Percentiles rank a stretch among this genome's conserved stretches.
Evolutionary conservation across 78 protist species (phyloP).

Genomic region (Pigoraptor vietnamica): DNA sequence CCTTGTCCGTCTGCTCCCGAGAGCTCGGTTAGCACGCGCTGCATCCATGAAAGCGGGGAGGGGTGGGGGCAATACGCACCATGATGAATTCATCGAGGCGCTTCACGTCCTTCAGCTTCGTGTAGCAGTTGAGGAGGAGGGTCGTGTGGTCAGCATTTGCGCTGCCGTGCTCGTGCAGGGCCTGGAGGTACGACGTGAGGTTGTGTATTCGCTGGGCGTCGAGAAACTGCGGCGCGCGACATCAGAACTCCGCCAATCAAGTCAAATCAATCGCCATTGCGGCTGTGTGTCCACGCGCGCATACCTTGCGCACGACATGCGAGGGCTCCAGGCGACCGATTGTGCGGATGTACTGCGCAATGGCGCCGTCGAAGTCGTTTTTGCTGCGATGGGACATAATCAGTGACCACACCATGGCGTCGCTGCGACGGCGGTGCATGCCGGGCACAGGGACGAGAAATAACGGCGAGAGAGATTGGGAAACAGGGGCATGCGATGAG

Average conservation of each 20-base stretch:
- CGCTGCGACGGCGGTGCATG: neutral
- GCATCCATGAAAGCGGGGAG: no score
- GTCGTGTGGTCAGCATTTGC: constrained; percentile 92
- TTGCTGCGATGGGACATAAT: constrained; percentile 4
- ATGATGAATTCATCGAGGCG: constrained; percentile 77
- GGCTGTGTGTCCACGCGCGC: neutral
- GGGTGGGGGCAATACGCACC: no score
- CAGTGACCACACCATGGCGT: neutral
- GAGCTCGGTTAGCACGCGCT: no score
- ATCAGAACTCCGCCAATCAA: no score
- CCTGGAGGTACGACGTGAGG: constrained; percentile 83
- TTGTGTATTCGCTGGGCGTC: constrained; percentile 92
- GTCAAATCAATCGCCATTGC: no score
- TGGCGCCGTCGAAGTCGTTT: constrained; percentile 84
- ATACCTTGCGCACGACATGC: constrained; percentile 85
- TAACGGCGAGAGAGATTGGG: neutral
- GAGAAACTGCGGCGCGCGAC: constrained; percentile 43
- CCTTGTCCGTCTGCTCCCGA: constrained; percentile 35
- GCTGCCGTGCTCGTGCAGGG: constrained; percentile 66
- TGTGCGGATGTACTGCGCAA: constrained; percentile 84
- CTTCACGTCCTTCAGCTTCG: constrained; percentile 81
- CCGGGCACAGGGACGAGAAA: neutral
- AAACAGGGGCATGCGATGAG: neutral
- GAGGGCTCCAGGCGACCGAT: constrained; percentile 93
- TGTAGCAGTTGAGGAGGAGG: constrained; percentile 89